These are phyloP conservation scores for Neurospora tetraspora DNA, from an alignment of 495 filamentous ascomycete genomes.

Conservation along the genomic window DNA sequence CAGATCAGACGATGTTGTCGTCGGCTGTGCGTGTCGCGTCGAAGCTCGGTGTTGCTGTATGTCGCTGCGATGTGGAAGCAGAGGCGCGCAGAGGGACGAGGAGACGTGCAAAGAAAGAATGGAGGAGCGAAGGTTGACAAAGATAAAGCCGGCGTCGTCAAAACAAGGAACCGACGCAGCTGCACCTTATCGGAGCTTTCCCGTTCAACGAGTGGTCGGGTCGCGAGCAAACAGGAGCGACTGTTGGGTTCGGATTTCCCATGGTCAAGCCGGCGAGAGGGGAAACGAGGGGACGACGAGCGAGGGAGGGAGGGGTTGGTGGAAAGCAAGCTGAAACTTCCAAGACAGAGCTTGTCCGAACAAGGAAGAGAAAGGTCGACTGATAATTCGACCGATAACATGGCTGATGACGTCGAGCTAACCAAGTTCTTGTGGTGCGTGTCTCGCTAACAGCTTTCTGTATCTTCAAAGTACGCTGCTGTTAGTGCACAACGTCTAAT, in stretches of 20 bases:
- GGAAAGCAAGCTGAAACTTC: background rate
- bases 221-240: background rate
- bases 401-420: background rate
- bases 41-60: background rate
- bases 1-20: background rate
- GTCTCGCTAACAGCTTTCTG: background rate
- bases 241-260: background rate
- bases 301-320: background rate
- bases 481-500: background rate
- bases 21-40: background rate
- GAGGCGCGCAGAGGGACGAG: background rate
- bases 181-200: background rate
- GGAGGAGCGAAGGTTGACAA: background rate
- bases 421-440: background rate
- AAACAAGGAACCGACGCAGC: background rate
- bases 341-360: background rate
- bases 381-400: background rate
- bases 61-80: background rate
- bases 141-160: background rate
- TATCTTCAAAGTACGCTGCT: rapidly evolving
- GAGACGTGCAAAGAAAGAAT: background rate
- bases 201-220: background rate
- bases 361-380: background rate
- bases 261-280: background rate
- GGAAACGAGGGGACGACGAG: background rate